Percentiles rank a stretch among this genome's conserved stretches.
Conservation (phyloP, 2,329 filamentous ascomycete species). For the Phialocephala sp. region DNA sequence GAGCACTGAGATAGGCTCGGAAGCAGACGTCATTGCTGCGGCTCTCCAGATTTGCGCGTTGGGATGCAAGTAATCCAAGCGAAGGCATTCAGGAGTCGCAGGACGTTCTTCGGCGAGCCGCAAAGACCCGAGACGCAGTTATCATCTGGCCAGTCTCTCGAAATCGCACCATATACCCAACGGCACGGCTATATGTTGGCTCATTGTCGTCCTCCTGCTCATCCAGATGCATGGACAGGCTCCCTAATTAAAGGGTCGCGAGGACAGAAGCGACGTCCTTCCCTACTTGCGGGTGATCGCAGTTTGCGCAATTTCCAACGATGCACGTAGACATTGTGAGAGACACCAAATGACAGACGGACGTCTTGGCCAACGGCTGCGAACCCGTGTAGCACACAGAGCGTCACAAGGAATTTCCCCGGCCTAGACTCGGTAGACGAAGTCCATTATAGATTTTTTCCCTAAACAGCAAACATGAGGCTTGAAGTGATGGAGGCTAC, state of each 20-base stretch:
- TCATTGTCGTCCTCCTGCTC: background rate
- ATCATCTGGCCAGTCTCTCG: background rate
- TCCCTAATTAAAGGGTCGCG: background rate
- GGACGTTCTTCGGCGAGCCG: background rate
- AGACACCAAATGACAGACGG: background rate
- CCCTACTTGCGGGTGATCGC: background rate
- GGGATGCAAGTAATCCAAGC: background rate
- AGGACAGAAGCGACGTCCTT: background rate
- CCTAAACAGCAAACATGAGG: no score
- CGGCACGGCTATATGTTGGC: background rate
- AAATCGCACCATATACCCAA: background rate
- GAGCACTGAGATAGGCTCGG: constrained; percentile 69
- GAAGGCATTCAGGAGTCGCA: background rate
- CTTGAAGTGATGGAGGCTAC: no score
- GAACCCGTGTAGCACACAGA: background rate
- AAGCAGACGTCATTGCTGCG: constrained; percentile 31
- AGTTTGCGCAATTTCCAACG: constrained; percentile 2
- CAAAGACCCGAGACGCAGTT: background rate
- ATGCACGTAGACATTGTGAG: background rate
- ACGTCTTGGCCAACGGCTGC: background rate
- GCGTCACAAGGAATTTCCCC: background rate
- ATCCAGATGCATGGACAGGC: background rate
- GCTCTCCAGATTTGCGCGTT: background rate
- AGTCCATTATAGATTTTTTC: background rate
- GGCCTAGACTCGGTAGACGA: background rate